Evolutionary conservation across 1,284 basidiomycete genomes (phyloP).

Genomic region (Stereum hirsutum): DNA sequence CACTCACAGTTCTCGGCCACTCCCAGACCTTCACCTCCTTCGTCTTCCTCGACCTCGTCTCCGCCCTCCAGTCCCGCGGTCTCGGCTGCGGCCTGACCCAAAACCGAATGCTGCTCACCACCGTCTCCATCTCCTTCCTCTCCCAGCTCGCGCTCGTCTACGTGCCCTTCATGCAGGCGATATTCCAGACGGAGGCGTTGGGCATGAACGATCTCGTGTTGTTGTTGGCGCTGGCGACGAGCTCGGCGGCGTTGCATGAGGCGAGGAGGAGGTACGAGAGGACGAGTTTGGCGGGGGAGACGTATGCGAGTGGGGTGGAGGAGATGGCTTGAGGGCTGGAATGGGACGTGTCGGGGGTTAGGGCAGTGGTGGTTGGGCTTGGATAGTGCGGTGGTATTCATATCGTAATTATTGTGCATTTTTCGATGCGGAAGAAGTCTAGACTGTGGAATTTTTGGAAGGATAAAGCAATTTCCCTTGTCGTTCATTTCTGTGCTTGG

Average conservation of each 20-base stretch:
- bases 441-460: too few species aligned
- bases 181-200: constrained; percentile 91
- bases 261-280: constrained; percentile 73
- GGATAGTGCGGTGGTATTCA: neutral
- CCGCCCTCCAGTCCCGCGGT: constrained; percentile 90
- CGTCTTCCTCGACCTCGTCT: constrained; percentile 94
- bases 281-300: constrained; percentile 27
- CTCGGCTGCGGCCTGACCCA: constrained; percentile 70
- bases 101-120: constrained; percentile 86
- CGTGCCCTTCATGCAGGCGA: constrained; percentile 80
- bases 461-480: too few species aligned
- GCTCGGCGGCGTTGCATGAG: constrained; percentile 76
- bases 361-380: too few species aligned
- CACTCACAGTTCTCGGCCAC: neutral
- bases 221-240: constrained; percentile 62
- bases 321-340: constrained; percentile 31
- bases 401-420: too few species aligned
- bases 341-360: neutral
- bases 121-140: constrained; percentile 78
- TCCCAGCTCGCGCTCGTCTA: constrained; percentile 86
- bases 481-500: too few species aligned
- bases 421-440: too few species aligned
- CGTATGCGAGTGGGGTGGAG: constrained; percentile 25
- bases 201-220: constrained; percentile 59
- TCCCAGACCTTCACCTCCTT: constrained; percentile 90